Base-by-base conservation (phyloP, 495 filamentous ascomycete species). In the Cetradonia linearis region DNA sequence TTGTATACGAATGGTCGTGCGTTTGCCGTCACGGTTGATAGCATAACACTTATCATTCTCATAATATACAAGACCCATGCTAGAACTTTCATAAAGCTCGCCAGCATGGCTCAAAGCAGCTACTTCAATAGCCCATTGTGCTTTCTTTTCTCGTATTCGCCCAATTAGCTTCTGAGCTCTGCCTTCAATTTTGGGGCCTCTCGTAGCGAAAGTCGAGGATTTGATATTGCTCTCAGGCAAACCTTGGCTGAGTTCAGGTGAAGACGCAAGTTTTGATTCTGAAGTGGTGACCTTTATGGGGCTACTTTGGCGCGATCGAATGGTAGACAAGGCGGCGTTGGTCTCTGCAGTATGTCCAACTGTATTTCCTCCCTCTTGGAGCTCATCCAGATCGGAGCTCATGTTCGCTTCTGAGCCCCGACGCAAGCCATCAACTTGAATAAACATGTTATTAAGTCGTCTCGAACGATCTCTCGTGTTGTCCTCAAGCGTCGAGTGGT, bases 291-390 rank as follows among this genome's bases (percentile, higher is more conserved):
- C 16, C n/a, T 61, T 61, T n/a, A 23, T 23, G 13, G 59, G 59
- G 56, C 52, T 61, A 23, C 9, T 49, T 34, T 49, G 52, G 40
- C 59, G 52, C 52, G 44, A 37, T 2, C 18, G 42, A 40, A 34
- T 30, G 25, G 23, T 33, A 14, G 34, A 37, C 3, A 44, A 54
- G 4, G 16, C 13, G 28, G 33, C 37, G n/a, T 18, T 46, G 23
- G 47, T 33, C 23, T 48, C 37, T 49, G 59, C 52, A 20, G 36
- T 28, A 20, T 47, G 50, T 14, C 50, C 50, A 37, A 56, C 59
- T 33, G 59, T 56, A 0, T 72, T 74, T 42, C 67, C 70, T 13
- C 67, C 74, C 6, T 70, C 72, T 50, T 78, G 76, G 2, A 79
- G 59, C 58, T 76, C 76, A 67, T 79, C 77, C 3, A 73, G 65